Evolutionary conservation across 176 grass and related monocot genomes (phyloP).

Genomic region (Phyllostachys edulis): DNA sequence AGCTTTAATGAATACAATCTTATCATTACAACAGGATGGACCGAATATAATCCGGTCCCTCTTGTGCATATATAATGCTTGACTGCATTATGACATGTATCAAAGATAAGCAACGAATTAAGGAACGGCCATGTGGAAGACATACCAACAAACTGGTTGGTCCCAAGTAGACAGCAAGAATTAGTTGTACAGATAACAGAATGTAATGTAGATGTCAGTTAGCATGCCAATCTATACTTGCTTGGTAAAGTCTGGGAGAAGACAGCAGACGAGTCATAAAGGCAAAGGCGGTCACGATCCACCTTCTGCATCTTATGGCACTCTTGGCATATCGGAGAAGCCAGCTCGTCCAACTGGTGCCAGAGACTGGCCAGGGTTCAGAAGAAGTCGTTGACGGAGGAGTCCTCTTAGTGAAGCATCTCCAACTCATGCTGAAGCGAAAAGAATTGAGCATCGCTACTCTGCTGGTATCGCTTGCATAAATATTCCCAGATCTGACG

Average conservation of each 20-base stretch:
- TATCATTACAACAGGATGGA: neutral
- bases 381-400: too few relatives aligned
- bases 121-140: constrained; percentile 15
- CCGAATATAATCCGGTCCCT: neutral
- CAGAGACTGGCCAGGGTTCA: too few relatives aligned
- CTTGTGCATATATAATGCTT: constrained; percentile 14
- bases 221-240: constrained; percentile 25
- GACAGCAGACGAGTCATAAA: too few relatives aligned
- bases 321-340: too few relatives aligned
- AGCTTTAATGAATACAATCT: neutral
- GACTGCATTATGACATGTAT: constrained; percentile 22
- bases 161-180: constrained; percentile 42
- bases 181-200: constrained; percentile 28
- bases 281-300: too few relatives aligned
- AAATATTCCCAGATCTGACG: too few relatives aligned
- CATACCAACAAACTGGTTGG: constrained; percentile 47
- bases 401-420: too few relatives aligned
- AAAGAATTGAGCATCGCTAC: too few relatives aligned
- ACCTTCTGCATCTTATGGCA: too few relatives aligned
- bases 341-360: too few relatives aligned
- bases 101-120: constrained; percentile 25
- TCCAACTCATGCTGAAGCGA: too few relatives aligned
- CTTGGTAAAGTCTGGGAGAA: neutral
- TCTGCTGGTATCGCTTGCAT: too few relatives aligned
- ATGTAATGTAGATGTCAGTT: constrained; percentile 34